Percentiles rank a stretch among this genome's conserved stretches.
Conservation (phyloP, 257 asterid species). For the Verbena officinalis region DNA sequence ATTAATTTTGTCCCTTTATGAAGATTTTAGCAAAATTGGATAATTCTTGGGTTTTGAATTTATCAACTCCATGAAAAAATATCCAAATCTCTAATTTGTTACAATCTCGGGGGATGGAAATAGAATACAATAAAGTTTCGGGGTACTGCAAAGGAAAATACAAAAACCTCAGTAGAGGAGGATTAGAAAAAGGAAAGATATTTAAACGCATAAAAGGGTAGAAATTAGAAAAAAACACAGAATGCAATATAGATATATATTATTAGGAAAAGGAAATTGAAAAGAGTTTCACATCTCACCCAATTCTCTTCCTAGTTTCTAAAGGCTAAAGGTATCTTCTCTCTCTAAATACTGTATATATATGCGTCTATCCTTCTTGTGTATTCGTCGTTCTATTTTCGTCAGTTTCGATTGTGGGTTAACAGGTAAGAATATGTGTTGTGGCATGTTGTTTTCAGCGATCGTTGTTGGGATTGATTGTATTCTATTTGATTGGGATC, state of each 20-base stretch:
- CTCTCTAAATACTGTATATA: conserved; percentile 4
- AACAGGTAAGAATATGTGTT: neutral
- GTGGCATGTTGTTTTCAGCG: conserved; percentile 14
- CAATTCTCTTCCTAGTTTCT: conserved; percentile 33
- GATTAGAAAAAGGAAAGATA: neutral
- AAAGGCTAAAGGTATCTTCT: conserved; percentile 25
- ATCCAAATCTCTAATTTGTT: neutral
- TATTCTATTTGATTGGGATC: conserved; percentile 10
- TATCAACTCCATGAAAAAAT: too few species aligned
- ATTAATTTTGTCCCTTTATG: too few species aligned
- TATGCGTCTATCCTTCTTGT: neutral
- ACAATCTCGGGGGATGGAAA: neutral
- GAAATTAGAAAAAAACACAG: conserved; percentile 23
- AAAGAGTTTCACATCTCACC: conserved; percentile 53
- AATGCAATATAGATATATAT: too few species aligned
- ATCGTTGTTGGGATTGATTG: conserved; percentile 25
- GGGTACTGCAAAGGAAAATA: neutral
- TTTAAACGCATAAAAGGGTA: too few species aligned
- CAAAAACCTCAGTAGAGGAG: neutral
- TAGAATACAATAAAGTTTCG: neutral
- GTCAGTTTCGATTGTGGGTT: neutral
- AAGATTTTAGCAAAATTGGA: too few species aligned
- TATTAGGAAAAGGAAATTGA: too few species aligned
- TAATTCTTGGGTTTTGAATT: too few species aligned
- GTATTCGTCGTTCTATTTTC: too few species aligned